Base-by-base conservation (phyloP, 2,329 filamentous ascomycete genomes). In the Alternaria sp. region DNA sequence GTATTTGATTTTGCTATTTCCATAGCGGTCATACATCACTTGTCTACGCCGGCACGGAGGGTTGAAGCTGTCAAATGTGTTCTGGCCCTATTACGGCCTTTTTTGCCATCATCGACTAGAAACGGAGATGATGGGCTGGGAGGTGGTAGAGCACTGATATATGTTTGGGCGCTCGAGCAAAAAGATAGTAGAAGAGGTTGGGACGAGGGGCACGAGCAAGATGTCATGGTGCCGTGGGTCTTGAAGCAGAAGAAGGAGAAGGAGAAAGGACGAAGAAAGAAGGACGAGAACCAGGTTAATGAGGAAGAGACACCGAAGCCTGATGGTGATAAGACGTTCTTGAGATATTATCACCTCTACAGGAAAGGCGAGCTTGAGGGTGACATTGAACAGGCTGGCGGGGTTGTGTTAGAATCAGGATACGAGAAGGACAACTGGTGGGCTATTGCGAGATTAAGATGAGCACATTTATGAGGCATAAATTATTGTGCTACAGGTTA, bases 401-500 rank as follows among this genome's bases (percentile, higher is more conserved):
- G 93, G 7, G 80, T 79, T 48, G 87, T 97, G 13, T 70, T 95
- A 24, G 88, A 91, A 65, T 87, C 87, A 59, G 95, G 95, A 33
- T 99, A 98, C 78, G 95, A 99, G 75, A 93, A 89, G 80, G 95
- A 98, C 75, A 99, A 99, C 80, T 98, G 95, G 95, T 99, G 94
- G 94, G 92, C 88, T 53, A 88, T 97, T 74, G 85, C 82, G 13
- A 62, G 52, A 14, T 50, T 55, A 3, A 56, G 29, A 36, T 66
- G 37, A 61, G 34, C n/a, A 14, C 17, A 26, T 37, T 23, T 10
- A 5, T 42, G 14, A 21, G 37, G 28, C 5, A 13, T 40, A 31
- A 9, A 24, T 28, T 33, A 24, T 8, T 50, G 24, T 34, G 14
- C 31, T 34, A 17, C 26, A 28, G 11, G 3, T 46, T 13, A 23